A percentile compares a stretch with the other conserved stretches of the same genome.
phyloP scores from a whole-genome alignment of 1,284 basidiomycete species.

The Coniferiporia sulphurascens region DNA sequence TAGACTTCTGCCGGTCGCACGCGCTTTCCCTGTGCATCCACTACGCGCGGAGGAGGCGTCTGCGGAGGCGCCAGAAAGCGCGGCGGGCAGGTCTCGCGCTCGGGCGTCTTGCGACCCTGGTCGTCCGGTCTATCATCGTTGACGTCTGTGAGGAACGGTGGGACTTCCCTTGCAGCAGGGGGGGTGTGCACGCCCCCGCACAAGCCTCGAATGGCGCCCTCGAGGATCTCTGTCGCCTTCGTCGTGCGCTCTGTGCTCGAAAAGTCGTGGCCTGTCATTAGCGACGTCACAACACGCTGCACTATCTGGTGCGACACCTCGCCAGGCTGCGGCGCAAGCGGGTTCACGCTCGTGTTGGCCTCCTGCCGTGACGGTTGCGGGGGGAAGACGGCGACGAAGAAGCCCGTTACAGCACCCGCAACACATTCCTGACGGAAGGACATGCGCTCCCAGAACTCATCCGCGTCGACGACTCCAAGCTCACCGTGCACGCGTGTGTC shows the following conservation, averaged over 20 bases:
- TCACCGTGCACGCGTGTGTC: conserved; percentile 37
- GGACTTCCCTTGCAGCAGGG: conserved; percentile 2
- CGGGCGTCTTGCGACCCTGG: neutral
- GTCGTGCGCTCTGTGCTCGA: conserved; percentile 57
- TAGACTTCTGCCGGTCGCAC: neutral
- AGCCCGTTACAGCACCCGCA: conserved; percentile 80
- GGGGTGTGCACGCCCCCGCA: conserved; percentile 36
- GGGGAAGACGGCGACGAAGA: conserved; percentile 66
- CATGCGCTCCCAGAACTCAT: conserved; percentile 95
- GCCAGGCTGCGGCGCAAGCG: conserved; percentile 48
- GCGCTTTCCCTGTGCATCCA: neutral
- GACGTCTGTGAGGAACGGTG: neutral
- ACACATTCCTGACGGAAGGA: conserved; percentile 91
- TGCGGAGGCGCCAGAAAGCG: conserved; percentile 26
- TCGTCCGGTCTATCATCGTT: neutral
- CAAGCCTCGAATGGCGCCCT: conserved; percentile 60
- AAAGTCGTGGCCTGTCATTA: conserved; percentile 77
- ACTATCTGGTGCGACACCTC: conserved; percentile 61
- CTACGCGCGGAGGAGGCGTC: conserved; percentile 41
- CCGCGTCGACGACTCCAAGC: conserved; percentile 50
- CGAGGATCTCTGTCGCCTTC: conserved; percentile 66
- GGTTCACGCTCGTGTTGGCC: neutral
- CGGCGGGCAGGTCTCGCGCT: neutral
- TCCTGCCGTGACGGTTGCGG: conserved; percentile 14
- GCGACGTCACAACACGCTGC: conserved; percentile 60